Percentiles rank a stretch among this genome's conserved stretches.
Evolutionary conservation across 2,329 filamentous ascomycete genomes (phyloP).

Genomic region (Reticulascus tulasneorum): DNA sequence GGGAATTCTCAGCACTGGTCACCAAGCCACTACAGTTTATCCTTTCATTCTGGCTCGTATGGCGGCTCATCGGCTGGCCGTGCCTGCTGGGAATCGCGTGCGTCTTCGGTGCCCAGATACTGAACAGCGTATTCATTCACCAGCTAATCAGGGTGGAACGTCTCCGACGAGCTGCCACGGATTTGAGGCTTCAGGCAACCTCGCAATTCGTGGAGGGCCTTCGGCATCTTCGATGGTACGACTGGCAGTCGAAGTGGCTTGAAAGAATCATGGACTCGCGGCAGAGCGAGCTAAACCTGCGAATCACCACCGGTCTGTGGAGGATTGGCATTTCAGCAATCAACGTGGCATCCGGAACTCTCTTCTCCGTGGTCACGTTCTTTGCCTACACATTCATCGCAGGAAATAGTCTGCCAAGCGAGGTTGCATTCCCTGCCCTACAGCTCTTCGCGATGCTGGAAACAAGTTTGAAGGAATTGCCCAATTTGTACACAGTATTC

Average conservation of each 20-base stretch:
- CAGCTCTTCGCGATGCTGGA: conserved; percentile 77
- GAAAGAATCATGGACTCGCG: conserved; percentile 64
- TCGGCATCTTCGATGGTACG: conserved; percentile 75
- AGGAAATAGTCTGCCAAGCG: conserved; percentile 64
- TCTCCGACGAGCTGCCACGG: conserved; percentile 68
- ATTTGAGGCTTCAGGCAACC: conserved; percentile 73
- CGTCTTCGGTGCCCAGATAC: conserved; percentile 61
- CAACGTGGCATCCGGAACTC: conserved; percentile 66
- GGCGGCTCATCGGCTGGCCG: conserved; percentile 74
- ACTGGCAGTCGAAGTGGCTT: conserved; percentile 76
- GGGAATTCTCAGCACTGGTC: conserved; percentile 77
- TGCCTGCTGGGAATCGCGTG: conserved; percentile 71
- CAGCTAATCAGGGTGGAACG: conserved; percentile 66
- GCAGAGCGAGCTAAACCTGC: conserved; percentile 61
- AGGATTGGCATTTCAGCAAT: conserved; percentile 60
- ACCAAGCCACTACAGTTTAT: conserved; percentile 74
- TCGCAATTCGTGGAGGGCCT: conserved; percentile 86
- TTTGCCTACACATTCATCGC: conserved; percentile 74
- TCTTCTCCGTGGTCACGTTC: conserved; percentile 79
- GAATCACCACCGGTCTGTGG: conserved; percentile 61
- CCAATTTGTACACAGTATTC: conserved; percentile 68
- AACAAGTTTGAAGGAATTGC: conserved; percentile 67
- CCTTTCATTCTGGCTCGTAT: conserved; percentile 69
- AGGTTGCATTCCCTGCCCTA: conserved; percentile 82
- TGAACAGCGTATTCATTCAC: conserved; percentile 66